A percentile compares a stretch with the other conserved stretches of the same genome.
phyloP scores from a whole-genome alignment of 78 protist species.

The Guillardia theta region DNA sequence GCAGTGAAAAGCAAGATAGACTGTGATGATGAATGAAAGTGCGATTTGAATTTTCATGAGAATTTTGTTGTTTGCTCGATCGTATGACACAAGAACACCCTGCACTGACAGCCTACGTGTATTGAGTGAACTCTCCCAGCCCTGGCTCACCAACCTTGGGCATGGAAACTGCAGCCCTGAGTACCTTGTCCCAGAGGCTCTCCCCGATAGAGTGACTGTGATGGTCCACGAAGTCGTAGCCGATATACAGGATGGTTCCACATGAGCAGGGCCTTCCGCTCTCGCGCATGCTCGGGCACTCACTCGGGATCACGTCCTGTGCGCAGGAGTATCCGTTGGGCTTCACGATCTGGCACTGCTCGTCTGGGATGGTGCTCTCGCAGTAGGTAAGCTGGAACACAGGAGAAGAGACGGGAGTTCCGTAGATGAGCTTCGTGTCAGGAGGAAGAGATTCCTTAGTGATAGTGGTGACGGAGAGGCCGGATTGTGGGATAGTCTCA shows the following conservation, averaged over 20 bases:
- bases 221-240: conserved; percentile 21
- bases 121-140: too few relatives aligned
- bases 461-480: background rate
- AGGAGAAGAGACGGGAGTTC: background rate
- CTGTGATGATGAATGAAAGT: too few relatives aligned
- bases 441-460: conserved; percentile 1
- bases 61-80: too few relatives aligned
- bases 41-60: too few relatives aligned
- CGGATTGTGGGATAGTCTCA: background rate
- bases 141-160: too few relatives aligned
- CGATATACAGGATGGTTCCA: background rate
- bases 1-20: too few relatives aligned
- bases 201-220: background rate
- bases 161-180: too few relatives aligned
- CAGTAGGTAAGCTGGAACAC: background rate
- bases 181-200: conserved; percentile 21
- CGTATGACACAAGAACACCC: too few relatives aligned
- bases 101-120: too few relatives aligned
- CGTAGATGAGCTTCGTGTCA: background rate
- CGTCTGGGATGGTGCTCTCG: background rate
- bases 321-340: background rate
- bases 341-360: background rate
- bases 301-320: background rate
- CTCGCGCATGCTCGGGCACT: background rate
- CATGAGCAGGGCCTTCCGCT: background rate